Conservation (phyloP, 345 rosid genomes). For the Salix udensis region DNA sequence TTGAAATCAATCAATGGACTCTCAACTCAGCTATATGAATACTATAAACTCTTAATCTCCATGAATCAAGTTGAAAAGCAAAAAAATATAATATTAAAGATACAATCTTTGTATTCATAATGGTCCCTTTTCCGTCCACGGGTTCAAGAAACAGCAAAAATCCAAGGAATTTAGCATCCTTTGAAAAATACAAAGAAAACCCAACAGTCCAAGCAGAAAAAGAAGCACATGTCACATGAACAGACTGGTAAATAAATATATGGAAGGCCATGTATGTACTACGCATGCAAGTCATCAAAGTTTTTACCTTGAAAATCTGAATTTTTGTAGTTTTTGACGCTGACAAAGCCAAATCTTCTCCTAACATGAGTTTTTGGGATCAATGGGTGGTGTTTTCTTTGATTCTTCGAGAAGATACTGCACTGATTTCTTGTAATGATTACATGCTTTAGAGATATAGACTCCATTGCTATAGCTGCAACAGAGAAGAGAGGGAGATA, state of each 20-base stretch:
- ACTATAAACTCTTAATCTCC: too few relatives aligned
- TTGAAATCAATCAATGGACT: too few relatives aligned
- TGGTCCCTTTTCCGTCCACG: not conserved
- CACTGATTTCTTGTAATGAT: not conserved
- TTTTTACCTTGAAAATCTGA: conserved; percentile 14
- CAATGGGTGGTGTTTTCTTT: not conserved
- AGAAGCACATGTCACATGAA: not conserved
- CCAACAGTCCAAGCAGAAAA: not conserved
- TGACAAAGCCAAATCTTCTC: not conserved
- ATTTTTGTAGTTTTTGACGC: conserved; percentile 7
- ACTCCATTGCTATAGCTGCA: conserved; percentile 10
- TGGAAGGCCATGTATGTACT: not conserved
- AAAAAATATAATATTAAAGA: too few relatives aligned
- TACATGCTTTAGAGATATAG: not conserved
- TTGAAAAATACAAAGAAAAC: not conserved
- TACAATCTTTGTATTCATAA: not conserved
- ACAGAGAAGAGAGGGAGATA: not conserved
- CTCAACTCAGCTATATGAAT: too few relatives aligned
- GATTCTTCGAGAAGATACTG: not conserved
- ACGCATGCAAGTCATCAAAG: not conserved
- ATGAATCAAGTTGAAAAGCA: too few relatives aligned
- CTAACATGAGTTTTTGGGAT: not conserved
- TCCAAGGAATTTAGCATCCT: not conserved
- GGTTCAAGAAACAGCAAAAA: not conserved
- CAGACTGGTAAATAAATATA: not conserved